These are phyloP conservation scores for Ogataea dorogensis DNA, from an alignment of 805 yeast species.

Conservation along the genomic window DNA sequence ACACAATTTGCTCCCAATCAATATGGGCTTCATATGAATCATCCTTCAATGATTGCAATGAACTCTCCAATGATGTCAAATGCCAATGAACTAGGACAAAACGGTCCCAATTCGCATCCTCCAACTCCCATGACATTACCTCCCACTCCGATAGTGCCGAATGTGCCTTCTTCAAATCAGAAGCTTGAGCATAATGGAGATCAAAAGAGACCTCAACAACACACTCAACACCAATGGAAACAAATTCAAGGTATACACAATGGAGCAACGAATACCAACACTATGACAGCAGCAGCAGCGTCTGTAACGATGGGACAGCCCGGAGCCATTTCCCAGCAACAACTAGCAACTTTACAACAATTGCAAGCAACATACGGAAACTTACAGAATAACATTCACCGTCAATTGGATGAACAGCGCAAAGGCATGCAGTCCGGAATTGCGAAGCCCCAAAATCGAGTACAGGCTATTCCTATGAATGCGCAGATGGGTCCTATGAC, in stretches of 20 bases:
- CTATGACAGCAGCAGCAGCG: conserved; percentile 28
- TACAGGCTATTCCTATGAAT: conserved; percentile 6
- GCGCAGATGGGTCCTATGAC: conserved; percentile 9
- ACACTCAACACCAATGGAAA: conserved; percentile 20
- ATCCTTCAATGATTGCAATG: conserved; percentile 13
- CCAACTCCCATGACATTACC: conserved; percentile 23
- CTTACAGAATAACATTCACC: conserved; percentile 25
- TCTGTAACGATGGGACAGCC: conserved; percentile 28
- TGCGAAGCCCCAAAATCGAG: background rate
- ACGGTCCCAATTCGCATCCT: conserved; percentile 14
- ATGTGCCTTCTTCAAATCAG: background rate
- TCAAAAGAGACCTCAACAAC: conserved; percentile 6
- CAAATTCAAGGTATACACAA: conserved; percentile 22
- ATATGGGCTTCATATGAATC: conserved; percentile 13
- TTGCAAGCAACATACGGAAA: conserved; percentile 33
- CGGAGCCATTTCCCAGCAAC: conserved; percentile 27
- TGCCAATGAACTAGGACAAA: conserved; percentile 1
- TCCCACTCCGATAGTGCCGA: conserved; percentile 14
- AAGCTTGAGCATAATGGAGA: conserved; percentile 4
- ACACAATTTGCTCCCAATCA: conserved; percentile 12
- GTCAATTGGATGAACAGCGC: conserved; percentile 24
- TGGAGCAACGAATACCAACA: conserved; percentile 16
- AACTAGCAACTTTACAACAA: conserved; percentile 28
- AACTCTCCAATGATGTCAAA: conserved; percentile 11
- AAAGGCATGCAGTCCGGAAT: conserved; percentile 6